Conservation (phyloP, 1,284 basidiomycete species). For the Ganoderma lingzhi region DNA sequence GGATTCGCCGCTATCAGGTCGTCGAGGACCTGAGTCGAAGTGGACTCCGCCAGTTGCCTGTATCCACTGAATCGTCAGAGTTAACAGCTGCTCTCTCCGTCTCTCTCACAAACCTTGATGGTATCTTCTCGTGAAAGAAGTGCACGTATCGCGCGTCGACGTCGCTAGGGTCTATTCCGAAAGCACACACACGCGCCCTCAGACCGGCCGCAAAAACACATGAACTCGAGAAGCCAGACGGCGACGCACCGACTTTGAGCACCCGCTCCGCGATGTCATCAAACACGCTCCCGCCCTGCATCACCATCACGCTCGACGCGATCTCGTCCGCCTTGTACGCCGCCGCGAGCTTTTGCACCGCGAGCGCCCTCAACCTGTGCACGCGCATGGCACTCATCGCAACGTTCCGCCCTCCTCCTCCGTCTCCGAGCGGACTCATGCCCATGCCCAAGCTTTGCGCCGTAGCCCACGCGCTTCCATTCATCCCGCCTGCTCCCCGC, state of each 20-base stretch:
- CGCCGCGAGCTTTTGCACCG: constrained; percentile 82
- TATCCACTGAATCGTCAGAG: constrained; percentile 5
- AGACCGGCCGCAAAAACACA: constrained; percentile 1
- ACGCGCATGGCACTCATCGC: constrained; percentile 85
- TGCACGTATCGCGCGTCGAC: constrained; percentile 84
- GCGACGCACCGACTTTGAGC: constrained; percentile 69
- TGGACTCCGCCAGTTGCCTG: constrained; percentile 84
- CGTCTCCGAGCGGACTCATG: constrained; percentile 57
- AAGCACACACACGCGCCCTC: not conserved
- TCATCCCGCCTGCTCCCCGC: constrained; percentile 47
- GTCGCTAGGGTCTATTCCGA: constrained; percentile 69
- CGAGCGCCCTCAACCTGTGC: constrained; percentile 76
- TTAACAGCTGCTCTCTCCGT: not conserved
- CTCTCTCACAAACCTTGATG: constrained; percentile 69
- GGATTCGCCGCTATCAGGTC: constrained; percentile 76
- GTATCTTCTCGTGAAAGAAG: constrained; percentile 91
- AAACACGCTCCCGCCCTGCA: constrained; percentile 89
- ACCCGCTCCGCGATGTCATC: constrained; percentile 87
- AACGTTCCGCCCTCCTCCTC: constrained; percentile 71
- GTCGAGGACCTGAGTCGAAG: constrained; percentile 75
- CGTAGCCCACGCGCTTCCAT: constrained; percentile 60
- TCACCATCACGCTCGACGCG: constrained; percentile 88
- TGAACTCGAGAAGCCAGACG: constrained; percentile 1
- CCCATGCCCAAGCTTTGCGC: constrained; percentile 68
- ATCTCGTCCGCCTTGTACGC: constrained; percentile 87